Percentiles rank a stretch among this genome's conserved stretches.
phyloP scores from a whole-genome alignment of 352 stramenopile genomes.

The Phytophthora cryptogea region DNA sequence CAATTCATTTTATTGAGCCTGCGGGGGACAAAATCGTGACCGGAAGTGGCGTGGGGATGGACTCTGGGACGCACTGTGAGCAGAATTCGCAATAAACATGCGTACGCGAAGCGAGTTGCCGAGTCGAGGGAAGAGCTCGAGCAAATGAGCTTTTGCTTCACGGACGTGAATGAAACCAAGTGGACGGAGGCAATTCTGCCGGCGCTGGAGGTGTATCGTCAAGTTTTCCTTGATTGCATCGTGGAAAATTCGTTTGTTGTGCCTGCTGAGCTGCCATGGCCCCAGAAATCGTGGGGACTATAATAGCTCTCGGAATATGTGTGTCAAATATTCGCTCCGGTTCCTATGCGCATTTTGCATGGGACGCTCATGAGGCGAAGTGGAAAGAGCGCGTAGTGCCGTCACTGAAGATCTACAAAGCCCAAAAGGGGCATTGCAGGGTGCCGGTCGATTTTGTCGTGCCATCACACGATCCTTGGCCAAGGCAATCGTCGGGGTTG shows the following conservation, averaged over 20 bases:
- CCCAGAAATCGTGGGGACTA: conserved; percentile 30
- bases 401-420: conserved; percentile 36
- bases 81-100: conserved; percentile 27
- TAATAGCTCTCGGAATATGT: conserved; percentile 35
- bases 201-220: conserved; percentile 30
- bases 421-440: conserved; percentile 28
- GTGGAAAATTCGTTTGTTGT: conserved; percentile 6
- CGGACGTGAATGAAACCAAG: conserved; percentile 40
- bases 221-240: conserved; percentile 35
- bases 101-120: conserved; percentile 15
- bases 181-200: conserved; percentile 50
- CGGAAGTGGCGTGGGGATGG: conserved; percentile 25
- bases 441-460: conserved; percentile 16
- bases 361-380: conserved; percentile 31
- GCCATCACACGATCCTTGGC: neutral
- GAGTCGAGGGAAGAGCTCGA: too few relatives aligned
- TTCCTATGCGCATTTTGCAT: conserved; percentile 47
- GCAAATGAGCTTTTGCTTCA: conserved; percentile 41
- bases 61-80: conserved; percentile 43
- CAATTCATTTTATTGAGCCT: conserved; percentile 26
- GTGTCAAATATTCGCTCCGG: conserved; percentile 40
- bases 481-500: neutral
- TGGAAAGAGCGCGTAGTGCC: conserved; percentile 46
- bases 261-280: conserved; percentile 28
- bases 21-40: conserved; percentile 21